Evolutionary conservation across 2,329 filamentous ascomycete species (phyloP), one percentile per base, ranked within the genome.

Genomic region (Fusarium virguliforme): DNA sequence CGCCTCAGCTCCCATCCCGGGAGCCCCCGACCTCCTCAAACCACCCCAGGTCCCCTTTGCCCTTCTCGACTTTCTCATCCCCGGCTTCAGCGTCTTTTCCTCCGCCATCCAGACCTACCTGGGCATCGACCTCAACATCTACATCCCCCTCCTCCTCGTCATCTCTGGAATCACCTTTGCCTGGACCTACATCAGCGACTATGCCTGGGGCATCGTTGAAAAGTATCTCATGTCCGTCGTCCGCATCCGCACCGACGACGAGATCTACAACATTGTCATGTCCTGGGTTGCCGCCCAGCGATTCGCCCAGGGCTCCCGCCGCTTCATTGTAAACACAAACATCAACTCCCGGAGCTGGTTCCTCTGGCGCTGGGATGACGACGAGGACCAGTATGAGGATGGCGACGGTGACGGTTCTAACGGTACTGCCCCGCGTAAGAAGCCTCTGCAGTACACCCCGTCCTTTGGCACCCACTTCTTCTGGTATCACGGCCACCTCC

Each of bases 191-290:
- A 76, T 87, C 48, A 84, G 80, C 59, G 78, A 82, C 3, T 86
- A 84, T 71, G 63, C 88, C 12, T 86, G 83, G 81, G 76, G 79
- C 1, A 78, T 86, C 40, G 69, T 90, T 32, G 83, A 87, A 43
- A 74, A 81, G 6, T 82, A 91, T 73, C 86, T 91, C 72, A 89
- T 92, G 84, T 91, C 88, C 4, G 88, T 86, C 2, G 90, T 91
- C 18, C 88, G 91, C 72, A 87, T 94, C 40, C 86, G 89, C 48
- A 85, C 88, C 30, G 90, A 93, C 63, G 91, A 94, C 73, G 91
- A 93, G 77, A 88, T 92, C 62, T 93, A 92, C 82, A 90, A 90
- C 75, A 91, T 92, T 74, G 75, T 93, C 41, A 92, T 93, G 89
- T 85, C 84, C 28, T 93, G 91, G 91, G 85, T 93, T 3, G 85